Conservation (phyloP, 352 stramenopile species). For the Phytophthora quininea region DNA sequence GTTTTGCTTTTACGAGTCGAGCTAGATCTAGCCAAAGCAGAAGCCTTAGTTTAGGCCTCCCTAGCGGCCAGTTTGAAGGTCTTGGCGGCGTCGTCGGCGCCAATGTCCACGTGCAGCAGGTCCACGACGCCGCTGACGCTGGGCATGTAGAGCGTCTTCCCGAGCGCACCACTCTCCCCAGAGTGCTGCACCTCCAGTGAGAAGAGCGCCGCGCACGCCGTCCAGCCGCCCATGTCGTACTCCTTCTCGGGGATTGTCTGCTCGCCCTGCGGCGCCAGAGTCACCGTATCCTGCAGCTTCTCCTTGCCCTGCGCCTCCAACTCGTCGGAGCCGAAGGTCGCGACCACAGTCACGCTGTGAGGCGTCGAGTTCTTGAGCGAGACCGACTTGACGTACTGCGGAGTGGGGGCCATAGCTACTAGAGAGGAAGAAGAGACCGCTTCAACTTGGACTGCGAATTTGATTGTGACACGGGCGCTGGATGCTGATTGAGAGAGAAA, state of each 20-base stretch:
- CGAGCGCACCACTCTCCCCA: conserved; percentile 27
- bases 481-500: neutral
- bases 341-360: conserved; percentile 63
- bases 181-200: conserved; percentile 61
- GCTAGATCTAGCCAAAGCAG: neutral
- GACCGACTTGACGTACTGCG: conserved; percentile 77
- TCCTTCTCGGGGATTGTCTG: conserved; percentile 58
- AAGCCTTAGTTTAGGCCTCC: conserved; percentile 32
- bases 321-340: conserved; percentile 71
- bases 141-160: conserved; percentile 59
- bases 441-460: conserved; percentile 27
- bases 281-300: conserved; percentile 65
- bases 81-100: conserved; percentile 36
- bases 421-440: neutral
- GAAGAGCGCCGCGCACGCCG: conserved; percentile 59
- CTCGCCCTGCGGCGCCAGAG: conserved; percentile 48
- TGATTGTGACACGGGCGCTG: neutral
- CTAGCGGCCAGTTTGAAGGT: conserved; percentile 50
- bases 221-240: conserved; percentile 86
- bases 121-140: conserved; percentile 60
- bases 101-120: conserved; percentile 69
- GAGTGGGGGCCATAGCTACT: conserved; percentile 48
- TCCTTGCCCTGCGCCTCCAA: conserved; percentile 68
- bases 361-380: conserved; percentile 71
- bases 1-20: conserved; percentile 22